Evolutionary conservation across 1,284 basidiomycete genomes (phyloP), one percentile per base, ranked within the genome.

Genomic region (Sanghuangporus sanghuang): DNA sequence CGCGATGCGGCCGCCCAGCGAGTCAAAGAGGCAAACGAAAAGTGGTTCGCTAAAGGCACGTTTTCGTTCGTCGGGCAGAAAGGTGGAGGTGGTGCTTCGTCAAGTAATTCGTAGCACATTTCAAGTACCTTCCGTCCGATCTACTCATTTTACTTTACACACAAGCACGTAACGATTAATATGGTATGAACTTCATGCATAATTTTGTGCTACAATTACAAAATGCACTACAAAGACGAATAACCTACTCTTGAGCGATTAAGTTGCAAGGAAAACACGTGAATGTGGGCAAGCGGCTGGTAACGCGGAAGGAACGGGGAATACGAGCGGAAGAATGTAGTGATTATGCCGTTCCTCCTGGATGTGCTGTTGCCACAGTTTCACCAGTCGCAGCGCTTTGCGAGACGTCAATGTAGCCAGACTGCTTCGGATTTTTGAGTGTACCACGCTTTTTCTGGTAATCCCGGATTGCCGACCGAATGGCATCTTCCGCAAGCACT

Each of bases 401-500:
- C 0, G 85, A 80, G 44, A 93, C 89, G 73, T 94, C 89, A 68
- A 94, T 91, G 74, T 85, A 89, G 42, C 89, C 85, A 11, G 78
- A 65, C 69, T 84, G 79, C 69, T 83, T 83, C 11, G 81, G 77
- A 59, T 84, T 81, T 36, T 78, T 67, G 61, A 83, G 63, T 52
- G 77, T 81, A 67, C 77, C 77, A 64, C 92, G 87, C 79, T 96
- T 96, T 66, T 83, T 82, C 72, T 86, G 85, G 78, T 96, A 98
- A 75, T 98, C 91, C 69, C 93, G 90, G 75, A 98, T 96, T 49
- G 94, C 94, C 32, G 93, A 95, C 65, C 89, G 89, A 77, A 99
- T 99, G 57, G 97, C 97, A 75, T 99, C 97, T 78, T 99, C 97
- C 39, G 96, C 96, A 66, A 98, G 80, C 90, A 99, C 93, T 86